Evolutionary conservation across 805 yeast species (phyloP), one percentile per base, ranked within the genome.

Genomic region (Yarrowia sp.): DNA sequence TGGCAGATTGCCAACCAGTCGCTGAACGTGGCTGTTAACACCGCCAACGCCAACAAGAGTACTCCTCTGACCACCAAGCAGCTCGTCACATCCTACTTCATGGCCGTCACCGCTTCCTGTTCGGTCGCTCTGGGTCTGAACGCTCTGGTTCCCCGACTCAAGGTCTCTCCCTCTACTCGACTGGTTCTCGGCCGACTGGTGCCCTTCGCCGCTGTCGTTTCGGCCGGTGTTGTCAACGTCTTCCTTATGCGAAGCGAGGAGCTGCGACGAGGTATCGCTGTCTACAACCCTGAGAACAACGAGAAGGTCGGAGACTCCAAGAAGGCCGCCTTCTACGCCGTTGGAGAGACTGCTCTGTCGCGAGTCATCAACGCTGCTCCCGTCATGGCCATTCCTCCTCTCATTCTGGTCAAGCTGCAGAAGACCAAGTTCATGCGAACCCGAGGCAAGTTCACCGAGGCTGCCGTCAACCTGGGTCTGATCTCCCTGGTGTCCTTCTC

Each of bases 1-100:
- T 95, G 99, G 99, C 99, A 95, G 80, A 86, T 95, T 77, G 97
- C 98, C 22, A 95, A 95, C 80, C 99, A 95, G 80, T 91, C 97
- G 26, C 83, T 95, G 72, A 95, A 95, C 76, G 99, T 95, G 69
- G 99, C 99, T 2, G 91, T 95, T 73, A 95, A 95, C 79, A 91
- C 95, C 50, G 95, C 98, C 52, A 95, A 95, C 76, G 94, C 97
- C 42, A 95, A 95, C 82, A 95, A 95, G 77, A 90, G 97, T 0
- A 97, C 93, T 74, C 97, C 97, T 0, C 82, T 95, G 78, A 82
- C 94, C 3, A 89, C 93, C 0, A 74, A 81, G 66, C 97, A 95
- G 79, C 82, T 95, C 65, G 81, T 88, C 43, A 86, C 89, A 56
- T 91, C 91, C 77, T 95, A 95, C 77, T 82, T 88, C 11, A 81